Evolutionary conservation across 2,329 filamentous ascomycete genomes (phyloP), one percentile per base, ranked within the genome.

Genomic region (Aspergillus sclerotialis): DNA sequence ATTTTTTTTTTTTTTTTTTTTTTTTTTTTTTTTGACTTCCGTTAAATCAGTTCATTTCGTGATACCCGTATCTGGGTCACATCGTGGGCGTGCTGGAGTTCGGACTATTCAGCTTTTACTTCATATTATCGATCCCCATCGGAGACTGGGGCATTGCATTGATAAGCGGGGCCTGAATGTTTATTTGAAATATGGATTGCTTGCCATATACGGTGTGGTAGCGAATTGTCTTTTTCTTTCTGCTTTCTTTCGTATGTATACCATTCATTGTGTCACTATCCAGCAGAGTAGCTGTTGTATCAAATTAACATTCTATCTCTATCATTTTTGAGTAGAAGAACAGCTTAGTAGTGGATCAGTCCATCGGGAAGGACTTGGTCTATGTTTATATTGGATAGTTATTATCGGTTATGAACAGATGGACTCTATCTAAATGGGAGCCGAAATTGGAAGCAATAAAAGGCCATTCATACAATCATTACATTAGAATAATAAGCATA

Each of bases 11-110:
- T 7, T 21, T 14, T 7, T 23, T 23, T 30, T 30, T 29, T 16
- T 23, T 17, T 21, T 27, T 27, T 17, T 13, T 37, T 21, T 19
- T 18, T 21, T 23, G 17, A 9, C 19, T 28, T 37, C 29, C 27
- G 21, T 37, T 14, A 26, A 30, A 37, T 16, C 6, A 26, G 8
- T 19, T 17, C 3, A n/a, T 21, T 34, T 36, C 32, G 46, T 48
- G 46, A 49, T 48, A 50, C 40, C 44, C 40, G 30, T 40, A 43
- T 39, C 33, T 45, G 48, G 48, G 43, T 49, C 39, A 46, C 44
- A 48, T 35, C 40, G 38, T 43, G 44, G n/a, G 4, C 19, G 38
- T 44, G 46, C 43, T 42, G 37, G 32, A 36, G 32, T 46, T 46
- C 43, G n/a, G n/a, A n/a, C n/a, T n/a, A n/a, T n/a, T n/a, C n/a